These are phyloP conservation scores for Blastocystis sp. DNA, from an alignment of 352 stramenopile species.

Conservation along the genomic window DNA sequence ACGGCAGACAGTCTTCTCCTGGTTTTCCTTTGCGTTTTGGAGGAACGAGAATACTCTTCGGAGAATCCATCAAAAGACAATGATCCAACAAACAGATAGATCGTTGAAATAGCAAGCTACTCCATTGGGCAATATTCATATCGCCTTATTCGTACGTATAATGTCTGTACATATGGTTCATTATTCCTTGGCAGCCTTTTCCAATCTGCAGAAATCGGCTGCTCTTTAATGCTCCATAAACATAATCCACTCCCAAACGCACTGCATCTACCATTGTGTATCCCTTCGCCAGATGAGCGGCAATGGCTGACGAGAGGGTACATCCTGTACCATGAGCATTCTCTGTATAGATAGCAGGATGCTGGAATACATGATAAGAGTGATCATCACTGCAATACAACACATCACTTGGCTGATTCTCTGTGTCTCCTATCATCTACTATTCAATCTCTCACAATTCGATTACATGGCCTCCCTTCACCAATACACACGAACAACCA, in stretches of 20 bases:
- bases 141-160: not conserved
- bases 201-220: constrained; percentile 27
- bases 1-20: not conserved
- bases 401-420: constrained; percentile 10
- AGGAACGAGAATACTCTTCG: not conserved
- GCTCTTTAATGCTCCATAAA: constrained; percentile 14
- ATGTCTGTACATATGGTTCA: constrained; percentile 59
- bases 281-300: constrained; percentile 74
- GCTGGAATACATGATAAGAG: not conserved
- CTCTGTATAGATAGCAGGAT: constrained; percentile 63
- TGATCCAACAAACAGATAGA: not conserved
- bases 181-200: constrained; percentile 32
- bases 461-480: constrained; percentile 80
- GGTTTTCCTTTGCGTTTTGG: not conserved
- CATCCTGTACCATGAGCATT: constrained; percentile 83
- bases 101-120: not conserved
- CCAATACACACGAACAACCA: constrained; percentile 73
- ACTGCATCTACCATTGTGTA: constrained; percentile 56
- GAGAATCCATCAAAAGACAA: not conserved
- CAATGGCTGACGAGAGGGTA: constrained; percentile 81
- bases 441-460: not conserved
- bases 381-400: constrained; percentile 18
- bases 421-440: not conserved
- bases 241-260: constrained; percentile 63
- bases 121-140: not conserved